Evolutionary conservation across 768 basidiomycete genomes (phyloP), one percentile per base, ranked within the genome.

Genomic region (Ramaria rubella): DNA sequence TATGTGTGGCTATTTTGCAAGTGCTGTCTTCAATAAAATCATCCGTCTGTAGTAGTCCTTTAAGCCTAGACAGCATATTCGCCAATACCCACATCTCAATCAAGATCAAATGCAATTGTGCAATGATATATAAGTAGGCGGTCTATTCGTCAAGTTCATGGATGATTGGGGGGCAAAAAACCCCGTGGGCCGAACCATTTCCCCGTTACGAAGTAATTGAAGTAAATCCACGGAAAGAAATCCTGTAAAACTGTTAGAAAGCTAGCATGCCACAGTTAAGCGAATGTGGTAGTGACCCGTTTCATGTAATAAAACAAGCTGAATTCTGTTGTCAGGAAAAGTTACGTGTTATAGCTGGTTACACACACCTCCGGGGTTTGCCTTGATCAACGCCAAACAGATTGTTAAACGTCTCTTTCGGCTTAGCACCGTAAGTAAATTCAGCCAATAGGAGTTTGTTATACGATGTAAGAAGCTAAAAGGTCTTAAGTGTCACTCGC

Each of bases 351-450:
- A 34, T 12, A 34, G 23, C 48, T 48, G 14, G 31, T 43, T 44
- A 27, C 24, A 71, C 78, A 58, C 59, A 88, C 90, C 85, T 77
- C 64, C 85, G 79, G 34, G 85, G 86, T 58, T 79, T 82, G n/a
- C 75, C 69, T 71, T 96, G 94, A 67, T 95, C 83, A 21, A 68
- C 55, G 30, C 81, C 81, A 23, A 92, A 71, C 62, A 79, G 72
- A 2, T 69, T 65, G 15, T 78, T 71, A 65, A 99, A 98, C 0
- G 89, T 81, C 72, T 98, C 95, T 62, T 92, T 85, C 1, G 93
- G 90, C 65, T 85, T 81, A 1, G 86, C 72, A 15, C 90, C 94
- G 69, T 97, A 99, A 68, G 89, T 90, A 78, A 97, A 97, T 70
- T 97, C 94, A 26, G 90, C 86, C 53, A 97, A 77, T 82, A 97